Percentiles rank a stretch among this genome's conserved stretches.
These are phyloP conservation scores for Poa pratensis DNA, from an alignment of 176 grass and related monocot species.

Conservation along the genomic window DNA sequence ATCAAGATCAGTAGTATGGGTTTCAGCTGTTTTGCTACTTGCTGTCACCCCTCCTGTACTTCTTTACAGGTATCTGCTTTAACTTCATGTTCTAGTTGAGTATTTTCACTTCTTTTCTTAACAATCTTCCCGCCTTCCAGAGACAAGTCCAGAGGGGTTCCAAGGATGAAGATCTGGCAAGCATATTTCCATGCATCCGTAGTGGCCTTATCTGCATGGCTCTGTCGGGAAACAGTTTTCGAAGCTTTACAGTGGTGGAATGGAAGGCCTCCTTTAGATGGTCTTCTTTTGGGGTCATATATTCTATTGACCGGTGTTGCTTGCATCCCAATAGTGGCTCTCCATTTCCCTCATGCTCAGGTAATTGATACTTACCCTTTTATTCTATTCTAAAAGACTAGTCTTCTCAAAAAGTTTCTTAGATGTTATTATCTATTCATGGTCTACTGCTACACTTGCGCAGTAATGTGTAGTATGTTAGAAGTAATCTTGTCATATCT, in stretches of 20 bases:
- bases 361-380: slow-evolving; percentile 46
- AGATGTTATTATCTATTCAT: not conserved
- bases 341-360: slow-evolving; percentile 95
- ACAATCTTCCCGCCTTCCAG: slow-evolving; percentile 44
- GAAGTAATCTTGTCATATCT: no score
- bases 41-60: slow-evolving; percentile 89
- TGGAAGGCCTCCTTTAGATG: slow-evolving; percentile 92
- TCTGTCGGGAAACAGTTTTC: slow-evolving; percentile 95
- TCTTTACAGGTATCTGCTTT: slow-evolving; percentile 82
- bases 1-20: slow-evolving; percentile 89
- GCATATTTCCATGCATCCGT: slow-evolving; percentile 90
- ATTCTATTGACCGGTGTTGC: slow-evolving; percentile 78
- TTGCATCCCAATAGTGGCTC: slow-evolving; percentile 83
- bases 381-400: not conserved
- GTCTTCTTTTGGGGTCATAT: slow-evolving; percentile 86
- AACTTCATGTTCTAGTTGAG: slow-evolving; percentile 26
- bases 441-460: not conserved
- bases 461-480: not conserved
- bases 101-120: slow-evolving; percentile 31
- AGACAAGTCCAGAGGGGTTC: slow-evolving; percentile 82
- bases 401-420: not conserved
- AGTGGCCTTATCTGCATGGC: slow-evolving; percentile 83
- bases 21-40: slow-evolving; percentile 85
- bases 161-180: slow-evolving; percentile 94
- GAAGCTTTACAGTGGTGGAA: slow-evolving; percentile 98